phyloP scores from a whole-genome alignment of 371 early-diverging fungal genomes.

The Mortierella sp. region DNA sequence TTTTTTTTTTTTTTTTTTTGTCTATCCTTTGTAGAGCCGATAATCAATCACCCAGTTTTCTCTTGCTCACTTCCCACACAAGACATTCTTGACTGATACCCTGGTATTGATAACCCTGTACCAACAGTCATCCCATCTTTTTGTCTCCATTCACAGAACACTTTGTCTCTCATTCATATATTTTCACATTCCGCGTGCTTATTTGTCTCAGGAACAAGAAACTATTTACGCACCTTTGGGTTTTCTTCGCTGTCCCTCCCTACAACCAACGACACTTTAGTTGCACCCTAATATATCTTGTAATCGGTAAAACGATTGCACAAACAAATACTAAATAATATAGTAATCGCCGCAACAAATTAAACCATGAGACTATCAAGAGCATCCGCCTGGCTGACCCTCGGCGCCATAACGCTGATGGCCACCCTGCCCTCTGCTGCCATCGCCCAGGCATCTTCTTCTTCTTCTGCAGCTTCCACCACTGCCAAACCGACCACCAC shows the following conservation, averaged over 20 bases:
- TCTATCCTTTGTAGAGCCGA: slow-evolving; percentile 4
- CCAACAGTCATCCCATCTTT: background rate
- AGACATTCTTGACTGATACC: background rate
- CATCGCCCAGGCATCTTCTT: too few species aligned
- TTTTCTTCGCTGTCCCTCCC: background rate
- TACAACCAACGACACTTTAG: background rate
- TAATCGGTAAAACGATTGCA: background rate
- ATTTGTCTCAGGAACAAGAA: slow-evolving; percentile 14
- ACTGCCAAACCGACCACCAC: background rate
- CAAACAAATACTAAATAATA: background rate
- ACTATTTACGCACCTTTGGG: background rate
- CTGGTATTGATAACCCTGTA: background rate
- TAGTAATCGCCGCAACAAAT: background rate
- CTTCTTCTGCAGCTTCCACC: too few species aligned
- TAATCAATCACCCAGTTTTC: slow-evolving; percentile 13
- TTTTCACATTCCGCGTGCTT: background rate
- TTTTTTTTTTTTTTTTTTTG: slow-evolving; percentile 3
- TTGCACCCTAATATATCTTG: slow-evolving; percentile 2
- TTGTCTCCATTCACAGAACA: background rate
- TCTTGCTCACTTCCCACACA: slow-evolving; percentile 5
- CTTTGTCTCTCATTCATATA: background rate
- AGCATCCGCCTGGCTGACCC: slow-evolving; percentile 5
- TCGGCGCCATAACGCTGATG: slow-evolving; percentile 4
- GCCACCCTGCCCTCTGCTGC: background rate
- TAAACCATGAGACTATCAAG: slow-evolving; percentile 12